Percentiles rank a stretch among this genome's conserved stretches.
Evolutionary conservation across 2,329 filamentous ascomycete genomes (phyloP).

Genomic region (Penicillium sp.): DNA sequence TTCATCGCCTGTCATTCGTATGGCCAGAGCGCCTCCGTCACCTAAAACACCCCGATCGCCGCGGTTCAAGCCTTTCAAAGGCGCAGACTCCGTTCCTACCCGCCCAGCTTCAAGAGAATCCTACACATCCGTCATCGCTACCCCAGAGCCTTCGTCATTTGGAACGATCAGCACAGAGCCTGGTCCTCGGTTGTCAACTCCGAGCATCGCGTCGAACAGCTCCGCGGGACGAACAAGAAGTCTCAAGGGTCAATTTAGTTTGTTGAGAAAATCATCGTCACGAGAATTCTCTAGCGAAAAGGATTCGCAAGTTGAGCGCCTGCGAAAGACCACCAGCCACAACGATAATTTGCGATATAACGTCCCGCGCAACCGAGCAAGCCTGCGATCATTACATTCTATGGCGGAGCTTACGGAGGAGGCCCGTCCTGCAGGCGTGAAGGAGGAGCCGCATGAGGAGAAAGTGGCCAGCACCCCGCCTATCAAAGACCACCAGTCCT

Average conservation of each 20-base stretch:
- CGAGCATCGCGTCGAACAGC: slow-evolving; percentile 42
- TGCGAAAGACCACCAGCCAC: slow-evolving; percentile 35
- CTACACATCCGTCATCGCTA: slow-evolving; percentile 34
- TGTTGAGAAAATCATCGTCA: slow-evolving; percentile 37
- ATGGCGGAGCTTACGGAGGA: slow-evolving; percentile 47
- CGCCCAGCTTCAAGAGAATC: slow-evolving; percentile 41
- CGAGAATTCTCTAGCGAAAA: slow-evolving; percentile 40
- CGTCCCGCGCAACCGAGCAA: slow-evolving; percentile 37
- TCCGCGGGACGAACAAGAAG: slow-evolving; percentile 40
- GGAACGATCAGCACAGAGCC: slow-evolving; percentile 44
- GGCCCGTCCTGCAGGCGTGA: slow-evolving; percentile 22
- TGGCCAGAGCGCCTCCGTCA: slow-evolving; percentile 76
- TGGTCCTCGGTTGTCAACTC: slow-evolving; percentile 38
- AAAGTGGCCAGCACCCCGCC: slow-evolving; percentile 23
- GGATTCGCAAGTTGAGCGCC: slow-evolving; percentile 34
- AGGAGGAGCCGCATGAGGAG: slow-evolving; percentile 21
- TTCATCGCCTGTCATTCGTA: slow-evolving; percentile 71
- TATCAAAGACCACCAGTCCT: slow-evolving; percentile 38
- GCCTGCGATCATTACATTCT: slow-evolving; percentile 42
- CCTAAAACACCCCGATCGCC: slow-evolving; percentile 56
- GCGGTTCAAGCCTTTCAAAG: slow-evolving; percentile 48
- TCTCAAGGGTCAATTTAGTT: slow-evolving; percentile 35
- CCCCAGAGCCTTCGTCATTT: slow-evolving; percentile 38
- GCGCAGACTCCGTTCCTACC: slow-evolving; percentile 39
- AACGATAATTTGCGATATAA: slow-evolving; percentile 37